A percentile compares a stretch with the other conserved stretches of the same genome.
phyloP scores from a whole-genome alignment of 176 grass and related monocot genomes.

The Pontederia paniculata region DNA sequence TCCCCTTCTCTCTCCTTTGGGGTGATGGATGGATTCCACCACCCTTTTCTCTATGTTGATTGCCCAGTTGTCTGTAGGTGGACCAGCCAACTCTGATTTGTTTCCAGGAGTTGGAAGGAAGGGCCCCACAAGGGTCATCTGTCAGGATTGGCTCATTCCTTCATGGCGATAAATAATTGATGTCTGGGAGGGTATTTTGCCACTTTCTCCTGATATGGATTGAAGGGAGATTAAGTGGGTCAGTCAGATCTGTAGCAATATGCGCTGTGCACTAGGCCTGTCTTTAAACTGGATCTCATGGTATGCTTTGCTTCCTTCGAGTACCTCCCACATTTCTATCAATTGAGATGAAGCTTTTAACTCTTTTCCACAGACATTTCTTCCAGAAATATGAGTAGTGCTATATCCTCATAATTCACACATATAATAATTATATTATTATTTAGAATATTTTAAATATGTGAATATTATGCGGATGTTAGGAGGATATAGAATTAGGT shows the following conservation, averaged over 20 bases:
- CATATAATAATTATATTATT: too few species aligned
- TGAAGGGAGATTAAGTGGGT: not conserved
- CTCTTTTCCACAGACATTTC: too few species aligned
- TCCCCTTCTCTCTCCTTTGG: too few species aligned
- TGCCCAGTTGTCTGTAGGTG: conserved; percentile 1
- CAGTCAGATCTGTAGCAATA: not conserved
- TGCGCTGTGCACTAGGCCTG: not conserved
- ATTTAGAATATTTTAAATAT: too few species aligned
- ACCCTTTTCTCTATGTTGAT: conserved; percentile 7
- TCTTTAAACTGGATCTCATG: too few species aligned
- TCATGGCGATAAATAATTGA: not conserved
- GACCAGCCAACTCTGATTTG: not conserved
- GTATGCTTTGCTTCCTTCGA: too few species aligned
- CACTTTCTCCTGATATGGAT: not conserved
- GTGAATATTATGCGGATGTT: too few species aligned
- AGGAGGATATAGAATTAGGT: too few species aligned
- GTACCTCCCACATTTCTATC: too few species aligned
- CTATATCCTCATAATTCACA: too few species aligned
- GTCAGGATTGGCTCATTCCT: not conserved
- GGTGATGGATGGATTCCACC: not conserved
- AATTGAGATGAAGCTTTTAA: too few species aligned
- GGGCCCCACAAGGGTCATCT: not conserved
- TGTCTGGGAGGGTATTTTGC: not conserved
- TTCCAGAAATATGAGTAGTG: too few species aligned
- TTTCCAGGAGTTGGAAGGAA: not conserved